Conservation (phyloP, 768 basidiomycete species). For the Terana coerulea region DNA sequence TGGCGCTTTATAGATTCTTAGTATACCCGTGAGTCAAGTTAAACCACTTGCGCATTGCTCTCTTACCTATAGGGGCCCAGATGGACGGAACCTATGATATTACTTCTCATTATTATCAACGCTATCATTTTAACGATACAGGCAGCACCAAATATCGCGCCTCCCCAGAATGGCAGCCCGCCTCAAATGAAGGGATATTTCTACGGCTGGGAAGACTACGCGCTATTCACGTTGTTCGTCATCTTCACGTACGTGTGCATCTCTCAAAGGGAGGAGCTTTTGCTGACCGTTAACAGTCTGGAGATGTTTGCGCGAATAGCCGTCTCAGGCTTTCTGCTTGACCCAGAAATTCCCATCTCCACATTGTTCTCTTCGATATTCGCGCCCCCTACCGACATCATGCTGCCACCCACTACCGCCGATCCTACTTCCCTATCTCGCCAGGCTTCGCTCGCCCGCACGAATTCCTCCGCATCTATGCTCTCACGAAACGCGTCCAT, state of each 20-base stretch:
- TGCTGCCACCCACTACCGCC: constrained; percentile 6
- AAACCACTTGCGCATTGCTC: neutral
- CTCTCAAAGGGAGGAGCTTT: neutral
- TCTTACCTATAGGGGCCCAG: too few species aligned
- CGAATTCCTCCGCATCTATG: constrained; percentile 28
- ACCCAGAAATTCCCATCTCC: constrained; percentile 66
- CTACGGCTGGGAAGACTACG: constrained; percentile 84
- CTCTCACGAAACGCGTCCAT: constrained; percentile 44
- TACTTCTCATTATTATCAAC: constrained; percentile 80
- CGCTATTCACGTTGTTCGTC: constrained; percentile 78
- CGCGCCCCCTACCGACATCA: constrained; percentile 26
- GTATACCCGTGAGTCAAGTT: constrained; percentile 67
- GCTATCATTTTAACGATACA: constrained; percentile 81
- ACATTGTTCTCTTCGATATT: constrained; percentile 42
- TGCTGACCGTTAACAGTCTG: constrained; percentile 40
- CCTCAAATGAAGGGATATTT: constrained; percentile 69
- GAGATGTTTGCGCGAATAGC: constrained; percentile 88
- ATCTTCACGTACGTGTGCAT: constrained; percentile 72
- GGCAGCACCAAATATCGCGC: constrained; percentile 56
- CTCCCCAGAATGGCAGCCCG: constrained; percentile 27
- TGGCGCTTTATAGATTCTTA: constrained; percentile 63
- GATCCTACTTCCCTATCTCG: constrained; percentile 23
- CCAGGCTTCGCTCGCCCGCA: constrained; percentile 23
- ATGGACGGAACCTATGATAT: constrained; percentile 83
- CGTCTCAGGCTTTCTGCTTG: constrained; percentile 84